phyloP scores from a whole-genome alignment of 148 eudicot species.

The Diospyros lotus region DNA sequence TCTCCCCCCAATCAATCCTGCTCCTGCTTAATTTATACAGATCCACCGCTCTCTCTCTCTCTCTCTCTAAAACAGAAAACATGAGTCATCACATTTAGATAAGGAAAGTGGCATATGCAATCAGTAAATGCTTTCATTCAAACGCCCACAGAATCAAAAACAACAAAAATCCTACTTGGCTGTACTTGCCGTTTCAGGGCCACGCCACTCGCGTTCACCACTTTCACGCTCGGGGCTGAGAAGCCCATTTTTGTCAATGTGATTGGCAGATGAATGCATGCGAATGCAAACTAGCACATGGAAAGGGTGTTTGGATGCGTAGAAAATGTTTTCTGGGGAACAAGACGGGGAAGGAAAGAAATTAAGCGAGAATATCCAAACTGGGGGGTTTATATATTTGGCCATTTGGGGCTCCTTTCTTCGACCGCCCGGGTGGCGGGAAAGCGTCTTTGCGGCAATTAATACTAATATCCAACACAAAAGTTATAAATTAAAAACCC shows the following conservation, averaged over 20 bases:
- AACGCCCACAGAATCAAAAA: background rate
- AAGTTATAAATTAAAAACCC: slow-evolving; percentile 1
- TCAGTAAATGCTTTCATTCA: background rate
- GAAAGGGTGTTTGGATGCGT: background rate
- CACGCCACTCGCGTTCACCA: background rate
- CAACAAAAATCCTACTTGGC: slow-evolving; percentile 6
- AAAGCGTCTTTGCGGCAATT: background rate
- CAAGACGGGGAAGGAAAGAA: background rate
- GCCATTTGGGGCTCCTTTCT: background rate
- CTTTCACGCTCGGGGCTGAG: background rate
- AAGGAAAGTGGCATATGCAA: background rate
- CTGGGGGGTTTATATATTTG: background rate
- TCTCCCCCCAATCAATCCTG: background rate
- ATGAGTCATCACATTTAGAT: background rate
- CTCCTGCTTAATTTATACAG: background rate
- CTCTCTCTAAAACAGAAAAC: background rate
- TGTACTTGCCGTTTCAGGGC: background rate
- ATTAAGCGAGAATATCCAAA: background rate
- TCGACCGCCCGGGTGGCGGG: slow-evolving; percentile 14
- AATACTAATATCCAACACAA: background rate
- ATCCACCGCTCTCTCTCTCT: background rate
- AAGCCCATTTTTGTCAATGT: background rate
- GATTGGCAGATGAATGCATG: background rate
- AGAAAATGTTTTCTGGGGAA: background rate
- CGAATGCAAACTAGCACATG: background rate